Evolutionary conservation across 805 yeast genomes (phyloP).

Genomic region (Starmerella apis): DNA sequence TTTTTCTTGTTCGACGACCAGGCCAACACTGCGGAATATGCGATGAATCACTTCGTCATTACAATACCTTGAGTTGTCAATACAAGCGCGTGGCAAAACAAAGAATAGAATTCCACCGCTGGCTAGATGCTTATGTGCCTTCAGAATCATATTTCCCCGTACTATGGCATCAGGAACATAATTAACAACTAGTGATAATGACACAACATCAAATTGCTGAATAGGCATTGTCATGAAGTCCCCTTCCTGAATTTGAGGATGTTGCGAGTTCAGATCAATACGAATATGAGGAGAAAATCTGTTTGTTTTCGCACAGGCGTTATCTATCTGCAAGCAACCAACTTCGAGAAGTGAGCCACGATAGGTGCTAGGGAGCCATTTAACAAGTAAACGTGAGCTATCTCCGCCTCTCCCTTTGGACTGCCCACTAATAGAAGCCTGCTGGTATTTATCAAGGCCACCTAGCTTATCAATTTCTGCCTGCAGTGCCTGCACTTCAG

Average conservation of each 20-base stretch:
- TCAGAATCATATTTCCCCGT: slow-evolving; percentile 67
- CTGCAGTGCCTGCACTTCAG: slow-evolving; percentile 45
- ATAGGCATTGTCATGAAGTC: slow-evolving; percentile 75
- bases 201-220: slow-evolving; percentile 47
- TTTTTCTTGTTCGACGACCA: slow-evolving; percentile 37
- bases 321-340: slow-evolving; percentile 65
- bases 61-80: slow-evolving; percentile 71
- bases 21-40: slow-evolving; percentile 56
- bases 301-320: slow-evolving; percentile 52
- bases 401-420: slow-evolving; percentile 74
- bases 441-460: slow-evolving; percentile 69
- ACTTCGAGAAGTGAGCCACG: slow-evolving; percentile 54
- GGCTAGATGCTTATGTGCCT: slow-evolving; percentile 48
- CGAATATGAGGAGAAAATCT: slow-evolving; percentile 45
- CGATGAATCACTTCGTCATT: slow-evolving; percentile 35
- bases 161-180: slow-evolving; percentile 64
- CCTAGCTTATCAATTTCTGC: slow-evolving; percentile 56
- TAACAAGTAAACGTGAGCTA: slow-evolving; percentile 68
- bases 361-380: slow-evolving; percentile 44
- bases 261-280: slow-evolving; percentile 75
- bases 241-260: slow-evolving; percentile 58
- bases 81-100: slow-evolving; percentile 83
- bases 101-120: slow-evolving; percentile 42
- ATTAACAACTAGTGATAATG: slow-evolving; percentile 79
- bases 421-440: slow-evolving; percentile 82